Percentiles rank a stretch among this genome's conserved stretches.
phyloP scores from a whole-genome alignment of 129 eudicot genomes.

The Kitagawia praeruptora region DNA sequence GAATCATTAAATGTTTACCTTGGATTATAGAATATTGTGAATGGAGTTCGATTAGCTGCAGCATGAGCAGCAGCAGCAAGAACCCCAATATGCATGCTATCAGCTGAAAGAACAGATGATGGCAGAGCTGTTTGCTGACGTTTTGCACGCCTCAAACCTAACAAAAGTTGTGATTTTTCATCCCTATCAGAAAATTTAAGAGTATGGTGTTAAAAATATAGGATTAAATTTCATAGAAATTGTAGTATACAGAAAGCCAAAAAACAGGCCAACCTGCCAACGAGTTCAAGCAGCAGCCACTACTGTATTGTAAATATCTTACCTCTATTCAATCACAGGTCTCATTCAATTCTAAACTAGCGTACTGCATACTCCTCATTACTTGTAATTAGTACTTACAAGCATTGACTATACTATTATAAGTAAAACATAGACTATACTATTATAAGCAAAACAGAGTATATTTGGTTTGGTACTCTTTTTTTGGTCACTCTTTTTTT shows the following conservation, averaged over 20 bases:
- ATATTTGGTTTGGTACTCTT: too few species aligned
- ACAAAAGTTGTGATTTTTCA: constrained; percentile 76
- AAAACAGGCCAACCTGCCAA: background rate
- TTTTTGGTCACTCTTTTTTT: too few species aligned
- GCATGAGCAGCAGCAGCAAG: constrained; percentile 99
- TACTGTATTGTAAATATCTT: background rate
- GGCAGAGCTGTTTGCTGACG: constrained; percentile 94
- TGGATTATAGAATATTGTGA: constrained; percentile 89
- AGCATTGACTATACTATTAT: too few species aligned
- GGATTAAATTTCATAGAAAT: background rate
- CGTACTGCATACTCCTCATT: background rate
- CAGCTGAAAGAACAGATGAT: constrained; percentile 96
- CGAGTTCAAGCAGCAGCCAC: background rate
- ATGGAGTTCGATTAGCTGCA: constrained; percentile 79
- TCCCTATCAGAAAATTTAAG: constrained; percentile 37
- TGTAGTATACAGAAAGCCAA: background rate
- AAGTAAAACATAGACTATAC: too few species aligned
- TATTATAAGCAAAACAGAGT: too few species aligned
- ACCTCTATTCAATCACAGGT: background rate
- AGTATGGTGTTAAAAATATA: background rate
- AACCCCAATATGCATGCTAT: constrained; percentile 99
- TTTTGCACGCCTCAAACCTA: constrained; percentile 92
- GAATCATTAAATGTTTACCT: constrained; percentile 31
- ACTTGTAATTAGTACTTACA: background rate
- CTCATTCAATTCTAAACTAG: background rate